A percentile compares a stretch with the other conserved stretches of the same genome.
Evolutionary conservation across 176 grass and related monocot genomes (phyloP).

Genomic region (Pharus latifolius): DNA sequence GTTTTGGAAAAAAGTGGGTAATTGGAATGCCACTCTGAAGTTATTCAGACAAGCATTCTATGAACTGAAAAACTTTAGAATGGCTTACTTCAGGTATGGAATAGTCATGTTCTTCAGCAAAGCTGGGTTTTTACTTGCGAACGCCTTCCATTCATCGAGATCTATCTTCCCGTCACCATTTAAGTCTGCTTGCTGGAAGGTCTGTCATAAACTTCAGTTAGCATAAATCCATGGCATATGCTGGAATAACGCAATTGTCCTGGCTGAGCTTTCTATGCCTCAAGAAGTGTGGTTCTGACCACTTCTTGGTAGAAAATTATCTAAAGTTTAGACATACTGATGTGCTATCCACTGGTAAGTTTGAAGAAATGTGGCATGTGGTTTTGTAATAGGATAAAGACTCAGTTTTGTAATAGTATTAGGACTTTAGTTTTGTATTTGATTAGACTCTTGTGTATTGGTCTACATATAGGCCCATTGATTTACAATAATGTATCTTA

Average conservation of each 20-base stretch:
- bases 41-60: not conserved
- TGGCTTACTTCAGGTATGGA: constrained; percentile 63
- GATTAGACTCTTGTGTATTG: too few species aligned
- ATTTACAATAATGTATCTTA: too few species aligned
- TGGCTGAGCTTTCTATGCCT: not conserved
- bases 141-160: constrained; percentile 48
- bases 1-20: not conserved
- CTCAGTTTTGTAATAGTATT: too few species aligned
- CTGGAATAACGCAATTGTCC: too few species aligned
- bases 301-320: too few species aligned
- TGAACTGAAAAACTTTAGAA: not conserved
- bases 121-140: constrained; percentile 36
- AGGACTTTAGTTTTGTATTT: too few species aligned
- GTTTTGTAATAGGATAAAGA: too few species aligned
- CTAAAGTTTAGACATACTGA: too few species aligned
- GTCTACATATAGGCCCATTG: too few species aligned
- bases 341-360: too few species aligned
- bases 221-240: not conserved
- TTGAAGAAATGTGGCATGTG: too few species aligned
- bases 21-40: not conserved
- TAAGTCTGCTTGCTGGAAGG: constrained; percentile 58
- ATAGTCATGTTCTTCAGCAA: constrained; percentile 78
- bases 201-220: constrained; percentile 27
- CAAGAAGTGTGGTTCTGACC: not conserved
- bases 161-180: constrained; percentile 71